These are phyloP conservation scores for Ambrosia artemisiifolia DNA, from an alignment of 129 eudicot genomes.

Conservation along the genomic window DNA sequence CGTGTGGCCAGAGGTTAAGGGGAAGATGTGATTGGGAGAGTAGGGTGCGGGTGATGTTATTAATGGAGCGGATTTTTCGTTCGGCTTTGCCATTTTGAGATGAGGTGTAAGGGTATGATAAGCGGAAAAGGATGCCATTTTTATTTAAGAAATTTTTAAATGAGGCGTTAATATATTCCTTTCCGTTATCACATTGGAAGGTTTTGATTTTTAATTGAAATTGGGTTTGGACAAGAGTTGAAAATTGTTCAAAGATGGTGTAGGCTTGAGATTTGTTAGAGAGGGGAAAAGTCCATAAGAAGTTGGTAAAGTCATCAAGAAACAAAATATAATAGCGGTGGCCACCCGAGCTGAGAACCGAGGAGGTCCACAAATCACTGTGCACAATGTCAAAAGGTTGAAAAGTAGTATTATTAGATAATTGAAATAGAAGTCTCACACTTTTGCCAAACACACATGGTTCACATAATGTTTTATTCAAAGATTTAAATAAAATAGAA, in stretches of 20 bases:
- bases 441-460: background rate
- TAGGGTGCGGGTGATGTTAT: too few relatives aligned
- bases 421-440: background rate
- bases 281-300: background rate
- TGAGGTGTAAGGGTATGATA: background rate
- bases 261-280: background rate
- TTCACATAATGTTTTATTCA: background rate
- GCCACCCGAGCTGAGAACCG: background rate
- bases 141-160: background rate
- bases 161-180: background rate
- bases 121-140: background rate
- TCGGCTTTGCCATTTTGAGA: too few relatives aligned
- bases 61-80: too few relatives aligned
- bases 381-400: background rate
- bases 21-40: too few relatives aligned
- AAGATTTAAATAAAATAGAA: background rate
- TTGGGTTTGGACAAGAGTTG: background rate
- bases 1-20: too few relatives aligned
- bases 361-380: background rate
- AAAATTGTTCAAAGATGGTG: background rate
- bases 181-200: background rate
- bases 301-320: background rate
- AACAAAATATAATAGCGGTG: background rate
- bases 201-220: background rate
- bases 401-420: background rate